Percentiles rank a stretch among this genome's conserved stretches.
These are phyloP conservation scores for Moesziomyces antarcticus DNA, from an alignment of 1,284 basidiomycete genomes.

Conservation along the genomic window DNA sequence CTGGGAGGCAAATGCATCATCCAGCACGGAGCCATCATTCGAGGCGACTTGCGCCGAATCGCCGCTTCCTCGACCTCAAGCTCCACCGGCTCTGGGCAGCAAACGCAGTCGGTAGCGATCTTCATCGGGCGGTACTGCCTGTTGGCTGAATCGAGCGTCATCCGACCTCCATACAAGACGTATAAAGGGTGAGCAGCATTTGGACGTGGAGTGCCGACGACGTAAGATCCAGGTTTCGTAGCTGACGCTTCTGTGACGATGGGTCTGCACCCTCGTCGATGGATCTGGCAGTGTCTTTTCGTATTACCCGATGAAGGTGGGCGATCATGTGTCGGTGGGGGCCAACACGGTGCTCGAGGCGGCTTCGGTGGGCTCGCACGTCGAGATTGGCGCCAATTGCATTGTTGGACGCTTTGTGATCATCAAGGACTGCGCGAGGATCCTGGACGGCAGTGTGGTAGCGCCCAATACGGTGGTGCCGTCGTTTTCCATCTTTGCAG, in stretches of 20 bases:
- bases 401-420: constrained; percentile 95
- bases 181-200: constrained; percentile 73
- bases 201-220: too few relatives aligned
- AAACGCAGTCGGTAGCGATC: constrained; percentile 78
- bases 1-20: constrained; percentile 97
- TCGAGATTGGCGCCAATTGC: constrained; percentile 94
- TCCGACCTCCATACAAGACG: constrained; percentile 74
- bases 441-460: constrained; percentile 86
- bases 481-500: constrained; percentile 83
- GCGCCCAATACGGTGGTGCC: constrained; percentile 93
- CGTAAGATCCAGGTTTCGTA: not conserved
- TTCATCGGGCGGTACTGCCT: constrained; percentile 91
- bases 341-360: constrained; percentile 88
- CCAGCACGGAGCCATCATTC: constrained; percentile 84
- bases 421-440: constrained; percentile 92
- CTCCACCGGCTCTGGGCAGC: constrained; percentile 7
- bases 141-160: constrained; percentile 86
- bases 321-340: constrained; percentile 93
- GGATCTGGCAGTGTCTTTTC: constrained; percentile 76
- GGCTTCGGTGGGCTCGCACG: constrained; percentile 90
- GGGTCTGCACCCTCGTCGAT: too few relatives aligned
- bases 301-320: constrained; percentile 97
- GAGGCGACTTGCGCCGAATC: constrained; percentile 78
- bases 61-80: constrained; percentile 83
- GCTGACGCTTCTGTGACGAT: not conserved